Evolutionary conservation across 139 green algal species (phyloP).

Genomic region (Medakamo hakoo): DNA sequence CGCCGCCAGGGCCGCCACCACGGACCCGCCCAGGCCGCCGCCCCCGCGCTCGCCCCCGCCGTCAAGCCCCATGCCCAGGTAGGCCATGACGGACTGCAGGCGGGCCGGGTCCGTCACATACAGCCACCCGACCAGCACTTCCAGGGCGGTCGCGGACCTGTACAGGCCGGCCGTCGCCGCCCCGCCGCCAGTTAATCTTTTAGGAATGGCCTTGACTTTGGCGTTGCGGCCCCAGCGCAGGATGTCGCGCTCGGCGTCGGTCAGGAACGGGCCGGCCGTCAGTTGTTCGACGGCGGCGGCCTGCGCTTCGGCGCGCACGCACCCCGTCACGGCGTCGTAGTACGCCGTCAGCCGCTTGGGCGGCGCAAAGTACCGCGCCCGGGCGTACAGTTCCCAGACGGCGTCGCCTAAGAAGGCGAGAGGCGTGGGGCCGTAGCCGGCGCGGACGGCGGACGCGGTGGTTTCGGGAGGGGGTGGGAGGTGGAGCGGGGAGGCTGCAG

Average conservation of each 20-base stretch:
- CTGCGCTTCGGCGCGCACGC: slow-evolving; percentile 42
- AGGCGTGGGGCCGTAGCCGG: not conserved
- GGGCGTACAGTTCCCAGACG: slow-evolving; percentile 28
- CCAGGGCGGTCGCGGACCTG: not conserved
- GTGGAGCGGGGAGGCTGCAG: too few relatives aligned
- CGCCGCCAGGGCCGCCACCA: not conserved
- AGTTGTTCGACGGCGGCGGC: slow-evolving; percentile 14
- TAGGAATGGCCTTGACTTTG: slow-evolving; percentile 5
- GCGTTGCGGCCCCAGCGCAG: slow-evolving; percentile 43
- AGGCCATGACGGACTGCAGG: not conserved
- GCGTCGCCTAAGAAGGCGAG: not conserved
- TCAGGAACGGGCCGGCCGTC: slow-evolving; percentile 18
- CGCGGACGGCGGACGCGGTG: not conserved
- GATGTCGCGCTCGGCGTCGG: slow-evolving; percentile 27
- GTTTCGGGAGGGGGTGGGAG: not conserved
- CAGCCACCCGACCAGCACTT: not conserved
- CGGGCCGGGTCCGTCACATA: not conserved
- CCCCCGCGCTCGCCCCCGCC: too few relatives aligned
- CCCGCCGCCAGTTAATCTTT: not conserved
- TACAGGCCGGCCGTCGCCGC: not conserved
- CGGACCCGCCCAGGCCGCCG: too few relatives aligned
- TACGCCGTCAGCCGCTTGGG: slow-evolving; percentile 19
- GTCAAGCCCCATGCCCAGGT: not conserved
- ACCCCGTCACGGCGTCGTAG: slow-evolving; percentile 16
- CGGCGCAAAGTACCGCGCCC: slow-evolving; percentile 30